Conservation (phyloP, 441 rosid species). For the Pelargonium myrrhifolium region DNA sequence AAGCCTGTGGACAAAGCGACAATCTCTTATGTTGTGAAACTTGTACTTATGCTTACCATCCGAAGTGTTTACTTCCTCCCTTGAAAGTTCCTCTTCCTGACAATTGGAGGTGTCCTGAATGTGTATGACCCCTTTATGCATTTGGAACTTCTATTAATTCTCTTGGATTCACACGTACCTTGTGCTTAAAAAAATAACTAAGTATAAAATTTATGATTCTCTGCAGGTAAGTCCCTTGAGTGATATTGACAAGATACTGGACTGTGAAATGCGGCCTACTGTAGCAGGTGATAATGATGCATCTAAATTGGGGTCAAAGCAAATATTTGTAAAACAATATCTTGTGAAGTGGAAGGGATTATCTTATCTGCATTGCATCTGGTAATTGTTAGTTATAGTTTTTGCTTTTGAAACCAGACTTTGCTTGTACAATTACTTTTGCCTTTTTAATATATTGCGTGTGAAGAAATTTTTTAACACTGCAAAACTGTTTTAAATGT, state of each 20-base stretch:
- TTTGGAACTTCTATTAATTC: conserved; percentile 2
- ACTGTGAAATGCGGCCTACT: conserved; percentile 91
- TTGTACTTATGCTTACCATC: conserved; percentile 75
- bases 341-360: conserved; percentile 98
- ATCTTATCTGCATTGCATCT: conserved; percentile 93
- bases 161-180: conserved; percentile 5
- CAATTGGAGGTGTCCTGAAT: conserved; percentile 98
- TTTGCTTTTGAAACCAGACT: too few species aligned
- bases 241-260: conserved; percentile 93
- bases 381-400: conserved; percentile 37
- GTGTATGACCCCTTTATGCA: conserved; percentile 45
- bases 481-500: too few species aligned
- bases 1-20: conserved; percentile 78
- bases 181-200: neutral
- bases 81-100: conserved; percentile 58
- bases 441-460: too few species aligned
- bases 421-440: too few species aligned
- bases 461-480: too few species aligned
- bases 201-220: neutral
- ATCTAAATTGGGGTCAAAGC: conserved; percentile 61
- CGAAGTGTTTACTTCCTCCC: conserved; percentile 80
- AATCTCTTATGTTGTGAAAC: conserved; percentile 77
- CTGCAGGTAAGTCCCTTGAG: conserved; percentile 89
- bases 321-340: conserved; percentile 83
- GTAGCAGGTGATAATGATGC: conserved; percentile 59